Evolutionary conservation across 2,329 filamentous ascomycete species (phyloP).

Genomic region (Pseudogymnoascus sp.): DNA sequence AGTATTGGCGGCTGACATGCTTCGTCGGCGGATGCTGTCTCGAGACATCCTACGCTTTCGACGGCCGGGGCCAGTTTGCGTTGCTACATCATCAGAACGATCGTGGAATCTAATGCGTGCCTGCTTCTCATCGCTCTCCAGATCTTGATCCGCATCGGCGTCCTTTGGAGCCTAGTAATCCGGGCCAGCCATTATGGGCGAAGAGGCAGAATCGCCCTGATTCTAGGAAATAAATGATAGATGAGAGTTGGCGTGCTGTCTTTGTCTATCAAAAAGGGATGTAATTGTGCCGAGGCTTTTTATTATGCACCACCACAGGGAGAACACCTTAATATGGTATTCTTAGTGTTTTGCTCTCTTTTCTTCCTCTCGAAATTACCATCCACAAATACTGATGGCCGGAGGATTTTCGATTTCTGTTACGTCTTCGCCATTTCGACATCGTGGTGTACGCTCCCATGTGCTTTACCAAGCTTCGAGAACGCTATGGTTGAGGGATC

Average conservation of each 20-base stretch:
- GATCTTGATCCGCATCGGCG: background rate
- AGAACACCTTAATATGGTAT: slow-evolving; percentile 1
- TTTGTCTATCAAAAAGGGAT: background rate
- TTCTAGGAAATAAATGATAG: background rate
- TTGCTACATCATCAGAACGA: background rate
- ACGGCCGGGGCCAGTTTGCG: background rate
- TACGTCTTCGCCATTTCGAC: background rate
- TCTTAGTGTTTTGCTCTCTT: background rate
- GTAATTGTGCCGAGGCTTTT: background rate
- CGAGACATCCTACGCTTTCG: background rate
- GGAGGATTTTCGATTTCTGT: background rate
- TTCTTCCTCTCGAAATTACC: background rate
- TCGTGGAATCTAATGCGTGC: background rate
- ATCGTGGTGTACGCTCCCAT: background rate
- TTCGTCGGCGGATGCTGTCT: background rate
- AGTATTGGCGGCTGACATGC: background rate
- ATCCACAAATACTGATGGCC: background rate
- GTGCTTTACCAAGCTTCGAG: background rate
- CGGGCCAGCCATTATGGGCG: background rate
- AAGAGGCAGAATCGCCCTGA: background rate
- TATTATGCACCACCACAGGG: background rate
- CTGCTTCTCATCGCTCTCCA: background rate
- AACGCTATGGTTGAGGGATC: background rate
- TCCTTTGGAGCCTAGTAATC: background rate
- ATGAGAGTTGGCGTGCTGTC: background rate